Conservation (phyloP, 164 flowering plant species). For the Saururus chinensis region DNA sequence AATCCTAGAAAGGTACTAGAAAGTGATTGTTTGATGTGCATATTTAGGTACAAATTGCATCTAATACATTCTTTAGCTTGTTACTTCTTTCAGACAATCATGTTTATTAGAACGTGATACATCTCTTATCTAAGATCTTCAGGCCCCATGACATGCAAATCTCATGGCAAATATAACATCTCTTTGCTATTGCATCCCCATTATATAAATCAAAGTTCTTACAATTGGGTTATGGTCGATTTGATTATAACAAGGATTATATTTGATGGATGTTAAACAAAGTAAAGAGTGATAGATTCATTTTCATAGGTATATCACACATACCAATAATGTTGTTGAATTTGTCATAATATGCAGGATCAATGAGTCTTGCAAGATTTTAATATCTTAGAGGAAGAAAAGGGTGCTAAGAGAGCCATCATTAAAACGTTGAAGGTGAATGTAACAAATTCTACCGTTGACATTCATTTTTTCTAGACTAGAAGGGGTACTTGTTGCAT, state of each 20-base stretch:
- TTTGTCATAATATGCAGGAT: constrained; percentile 20
- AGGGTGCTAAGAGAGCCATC: constrained; percentile 22
- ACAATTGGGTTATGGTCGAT: too few relatives aligned
- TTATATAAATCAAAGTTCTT: too few relatives aligned
- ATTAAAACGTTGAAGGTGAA: constrained; percentile 6
- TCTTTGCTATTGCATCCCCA: too few relatives aligned
- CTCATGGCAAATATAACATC: too few relatives aligned
- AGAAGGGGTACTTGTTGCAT: constrained; percentile 42
- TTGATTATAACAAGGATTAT: too few relatives aligned
- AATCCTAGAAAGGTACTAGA: constrained; percentile 44
- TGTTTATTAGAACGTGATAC: too few relatives aligned
- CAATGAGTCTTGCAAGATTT: constrained; percentile 26
- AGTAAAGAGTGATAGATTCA: background rate
- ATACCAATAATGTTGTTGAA: background rate
- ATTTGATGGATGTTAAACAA: background rate
- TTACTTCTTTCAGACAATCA: too few relatives aligned
- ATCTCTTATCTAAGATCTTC: too few relatives aligned
- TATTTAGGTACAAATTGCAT: constrained; percentile 29
- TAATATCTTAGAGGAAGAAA: constrained; percentile 31
- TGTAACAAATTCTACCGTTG: constrained; percentile 34
- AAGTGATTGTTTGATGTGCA: constrained; percentile 44
- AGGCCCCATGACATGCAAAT: too few relatives aligned
- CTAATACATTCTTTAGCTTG: background rate
- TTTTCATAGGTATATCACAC: background rate
- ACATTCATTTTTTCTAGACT: constrained; percentile 33